Evolutionary conservation across 208 protist species (phyloP), one percentile per base, ranked within the genome.

Genomic region (Acanthamoeba lenticulata): DNA sequence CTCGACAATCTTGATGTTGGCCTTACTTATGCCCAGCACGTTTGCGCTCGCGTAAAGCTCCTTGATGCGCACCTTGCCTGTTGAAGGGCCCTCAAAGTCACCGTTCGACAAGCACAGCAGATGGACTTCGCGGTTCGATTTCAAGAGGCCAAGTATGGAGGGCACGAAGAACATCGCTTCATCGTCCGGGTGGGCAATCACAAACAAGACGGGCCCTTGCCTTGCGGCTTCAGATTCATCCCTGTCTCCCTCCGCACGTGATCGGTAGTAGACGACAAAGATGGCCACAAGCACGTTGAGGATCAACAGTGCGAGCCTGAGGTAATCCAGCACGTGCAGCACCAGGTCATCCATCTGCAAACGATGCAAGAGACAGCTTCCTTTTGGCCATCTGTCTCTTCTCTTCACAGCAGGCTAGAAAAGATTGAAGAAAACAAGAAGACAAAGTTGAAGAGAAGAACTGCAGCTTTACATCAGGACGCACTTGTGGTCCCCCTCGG

Each of bases 81-180:
- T 72, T 3, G 34, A 83, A 45, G 38, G 42, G 38, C 92, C 52
- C 9, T 91, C 94, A 86, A 86, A 85, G 94, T 98, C 98, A 90
- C 99, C 99, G 83, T 96, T 99, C 5, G 98, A 99, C 21, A 99
- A 94, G 93, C 99, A 99, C 79, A 99, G 95, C n/a, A 99, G 97
- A 81, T 98, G 97, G 1, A 98, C 42, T 72, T 94, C 47, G 95
- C 94, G 24, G 29, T 55, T 45, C 69, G 96, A n/a, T 98, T 88
- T 52, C 95, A 90, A 47, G n/a, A 97, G 72, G 7, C 72, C 32
- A 27, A 95, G 36, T 6, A 97, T 86, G 1, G 95, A 94, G 15
- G 97, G 97, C 19, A 62, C 93, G 90, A 97, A 97, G 94, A 97
- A 97, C 97, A 97, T 97, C 47, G 95, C 96, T 79, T 97, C 97